These are phyloP conservation scores for Leucoagaricus sp. DNA, from an alignment of 1,284 basidiomycete genomes.

Conservation along the genomic window DNA sequence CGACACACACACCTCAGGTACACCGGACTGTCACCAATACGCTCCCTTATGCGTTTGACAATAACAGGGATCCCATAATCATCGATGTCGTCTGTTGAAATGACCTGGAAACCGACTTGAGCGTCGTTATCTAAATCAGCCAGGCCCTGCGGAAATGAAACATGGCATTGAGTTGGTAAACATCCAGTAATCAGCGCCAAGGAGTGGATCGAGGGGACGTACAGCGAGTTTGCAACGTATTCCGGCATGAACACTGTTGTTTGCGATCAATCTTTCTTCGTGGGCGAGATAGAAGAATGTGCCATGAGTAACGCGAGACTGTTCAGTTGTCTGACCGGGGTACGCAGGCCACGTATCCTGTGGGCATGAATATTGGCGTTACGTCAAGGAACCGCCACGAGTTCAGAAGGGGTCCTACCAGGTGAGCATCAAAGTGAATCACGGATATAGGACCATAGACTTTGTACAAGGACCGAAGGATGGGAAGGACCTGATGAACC, in stretches of 20 bases:
- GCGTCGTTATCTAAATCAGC: conserved; percentile 65
- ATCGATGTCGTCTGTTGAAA: conserved; percentile 77
- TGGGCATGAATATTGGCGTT: neutral
- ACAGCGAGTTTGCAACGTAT: conserved; percentile 74
- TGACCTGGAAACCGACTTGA: conserved; percentile 67
- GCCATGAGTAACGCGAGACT: conserved; percentile 72
- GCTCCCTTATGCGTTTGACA: conserved; percentile 58
- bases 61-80: conserved; percentile 66
- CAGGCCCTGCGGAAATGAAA: conserved; percentile 41
- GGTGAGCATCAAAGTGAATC: conserved; percentile 82
- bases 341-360: conserved; percentile 57
- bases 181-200: neutral
- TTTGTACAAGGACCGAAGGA: conserved; percentile 70
- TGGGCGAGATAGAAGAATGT: conserved; percentile 76
- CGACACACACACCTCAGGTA: conserved; percentile 75
- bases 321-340: conserved; percentile 52
- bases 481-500: conserved; percentile 54
- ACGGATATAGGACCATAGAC: conserved; percentile 78
- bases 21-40: conserved; percentile 70
- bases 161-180: too few species aligned
- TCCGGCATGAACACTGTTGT: conserved; percentile 76
- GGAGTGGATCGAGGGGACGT: conserved; percentile 22
- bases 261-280: conserved; percentile 72
- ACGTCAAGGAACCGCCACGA: too few species aligned
- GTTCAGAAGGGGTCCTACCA: conserved; percentile 35